Conservation (phyloP, 306 rosid species). For the Mimosa pudica region DNA sequence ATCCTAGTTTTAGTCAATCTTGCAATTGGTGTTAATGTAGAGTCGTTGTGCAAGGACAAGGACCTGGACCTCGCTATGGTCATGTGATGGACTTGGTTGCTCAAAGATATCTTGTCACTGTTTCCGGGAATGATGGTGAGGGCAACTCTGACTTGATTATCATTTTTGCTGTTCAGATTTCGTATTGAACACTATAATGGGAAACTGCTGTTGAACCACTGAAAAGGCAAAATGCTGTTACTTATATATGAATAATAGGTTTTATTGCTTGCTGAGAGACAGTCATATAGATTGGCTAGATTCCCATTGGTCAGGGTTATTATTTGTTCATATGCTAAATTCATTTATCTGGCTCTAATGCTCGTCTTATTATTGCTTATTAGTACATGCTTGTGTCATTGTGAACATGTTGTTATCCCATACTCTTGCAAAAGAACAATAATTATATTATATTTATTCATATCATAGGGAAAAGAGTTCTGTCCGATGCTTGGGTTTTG, state of each 20-base stretch:
- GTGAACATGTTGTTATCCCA: constrained; percentile 15
- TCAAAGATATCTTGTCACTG: constrained; percentile 96
- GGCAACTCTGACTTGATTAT: constrained; percentile 24
- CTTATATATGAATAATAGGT: constrained; percentile 23
- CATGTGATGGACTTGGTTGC: constrained; percentile 99
- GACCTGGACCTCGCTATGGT: constrained; percentile 99
- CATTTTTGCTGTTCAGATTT: neutral
- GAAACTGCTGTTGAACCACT: constrained; percentile 1
- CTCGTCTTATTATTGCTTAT: neutral
- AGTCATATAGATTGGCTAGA: neutral
- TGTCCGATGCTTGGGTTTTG: constrained; percentile 92
- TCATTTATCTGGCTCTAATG: constrained; percentile 31
- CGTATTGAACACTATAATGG: neutral
- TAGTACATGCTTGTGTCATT: constrained; percentile 18
- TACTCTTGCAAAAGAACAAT: constrained; percentile 25
- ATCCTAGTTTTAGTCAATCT: constrained; percentile 16
- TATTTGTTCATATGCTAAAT: constrained; percentile 16
- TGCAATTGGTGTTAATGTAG: constrained; percentile 51
- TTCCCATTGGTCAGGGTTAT: constrained; percentile 22
- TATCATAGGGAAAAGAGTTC: constrained; percentile 77
- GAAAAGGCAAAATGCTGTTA: constrained; percentile 23
- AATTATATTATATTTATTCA: constrained; percentile 30
- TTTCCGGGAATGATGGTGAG: constrained; percentile 97
- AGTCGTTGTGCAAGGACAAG: constrained; percentile 97
- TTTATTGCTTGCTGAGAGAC: constrained; percentile 11